Evolutionary conservation across 257 asterid genomes (phyloP).

Genomic region (Nicotiana sylvestris): DNA sequence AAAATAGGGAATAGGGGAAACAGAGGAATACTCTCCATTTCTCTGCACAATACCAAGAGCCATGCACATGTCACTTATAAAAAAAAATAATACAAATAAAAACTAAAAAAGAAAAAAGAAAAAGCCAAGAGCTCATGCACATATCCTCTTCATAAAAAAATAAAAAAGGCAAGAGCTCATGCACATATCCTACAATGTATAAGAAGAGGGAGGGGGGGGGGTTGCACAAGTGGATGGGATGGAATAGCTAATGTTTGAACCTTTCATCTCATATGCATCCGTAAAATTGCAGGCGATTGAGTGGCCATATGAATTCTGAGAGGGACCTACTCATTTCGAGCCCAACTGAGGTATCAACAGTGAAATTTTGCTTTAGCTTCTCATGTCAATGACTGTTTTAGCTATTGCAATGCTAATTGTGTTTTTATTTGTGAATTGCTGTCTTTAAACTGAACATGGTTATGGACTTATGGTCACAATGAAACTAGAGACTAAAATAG

Average conservation of each 20-base stretch:
- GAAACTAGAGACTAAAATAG: not conserved
- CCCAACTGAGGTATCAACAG: constrained; percentile 37
- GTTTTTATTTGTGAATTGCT: not conserved
- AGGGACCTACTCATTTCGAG: constrained; percentile 42
- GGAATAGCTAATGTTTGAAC: not conserved
- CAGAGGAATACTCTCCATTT: not conserved
- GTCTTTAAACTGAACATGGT: not conserved
- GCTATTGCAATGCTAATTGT: not conserved
- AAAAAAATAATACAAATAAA: no score
- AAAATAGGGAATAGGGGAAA: not conserved
- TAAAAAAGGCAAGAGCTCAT: no score
- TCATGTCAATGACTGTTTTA: not conserved
- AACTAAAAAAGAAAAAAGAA: no score
- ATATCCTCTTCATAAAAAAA: no score
- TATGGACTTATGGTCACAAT: not conserved
- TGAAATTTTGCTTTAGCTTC: constrained; percentile 11
- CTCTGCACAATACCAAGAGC: constrained; percentile 10
- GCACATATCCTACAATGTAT: no score
- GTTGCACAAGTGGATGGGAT: not conserved
- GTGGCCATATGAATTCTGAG: constrained; percentile 50
- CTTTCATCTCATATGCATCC: not conserved
- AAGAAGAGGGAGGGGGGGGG: not conserved
- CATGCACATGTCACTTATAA: not conserved
- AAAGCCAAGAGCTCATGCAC: no score
- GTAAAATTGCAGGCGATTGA: constrained; percentile 53